Conservation (phyloP, 371 early-diverging fungal genomes). For the Blyttiomyces sp. region DNA sequence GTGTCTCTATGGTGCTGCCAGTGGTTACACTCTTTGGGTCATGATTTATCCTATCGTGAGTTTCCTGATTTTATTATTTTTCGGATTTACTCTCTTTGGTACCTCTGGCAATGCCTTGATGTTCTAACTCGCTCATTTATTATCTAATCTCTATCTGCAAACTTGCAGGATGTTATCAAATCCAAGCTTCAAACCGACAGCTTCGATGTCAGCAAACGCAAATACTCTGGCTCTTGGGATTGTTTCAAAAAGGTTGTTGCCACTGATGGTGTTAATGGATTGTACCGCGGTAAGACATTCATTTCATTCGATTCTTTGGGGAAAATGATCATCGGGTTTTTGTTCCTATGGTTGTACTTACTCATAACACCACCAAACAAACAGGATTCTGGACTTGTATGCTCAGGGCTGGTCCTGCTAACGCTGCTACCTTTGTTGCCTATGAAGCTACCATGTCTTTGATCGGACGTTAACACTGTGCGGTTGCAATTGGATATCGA, state of each 20-base stretch:
- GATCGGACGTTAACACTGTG: constrained; percentile 3
- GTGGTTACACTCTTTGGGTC: constrained; percentile 52
- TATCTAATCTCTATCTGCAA: not conserved
- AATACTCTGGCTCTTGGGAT: constrained; percentile 39
- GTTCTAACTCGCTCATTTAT: not conserved
- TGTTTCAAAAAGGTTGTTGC: constrained; percentile 44
- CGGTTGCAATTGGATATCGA: too few species aligned
- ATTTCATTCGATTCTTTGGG: not conserved
- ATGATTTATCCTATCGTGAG: constrained; percentile 44
- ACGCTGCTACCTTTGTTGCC: constrained; percentile 54
- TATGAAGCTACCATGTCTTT: constrained; percentile 45
- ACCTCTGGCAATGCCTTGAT: not conserved
- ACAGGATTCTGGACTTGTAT: constrained; percentile 50
- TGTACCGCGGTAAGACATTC: constrained; percentile 40
- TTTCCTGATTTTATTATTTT: constrained; percentile 4
- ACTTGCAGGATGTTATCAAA: constrained; percentile 45
- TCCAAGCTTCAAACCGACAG: constrained; percentile 52
- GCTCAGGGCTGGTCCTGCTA: constrained; percentile 55
- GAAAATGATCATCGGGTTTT: not conserved
- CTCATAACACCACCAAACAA: not conserved
- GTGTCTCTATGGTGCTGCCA: constrained; percentile 44
- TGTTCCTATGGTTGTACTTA: not conserved
- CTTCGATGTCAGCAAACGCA: constrained; percentile 29
- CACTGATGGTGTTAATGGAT: constrained; percentile 43
- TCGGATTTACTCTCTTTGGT: not conserved